Evolutionary conservation across 495 filamentous ascomycete genomes (phyloP).

Genomic region (Staphylotrichum tortipilum): DNA sequence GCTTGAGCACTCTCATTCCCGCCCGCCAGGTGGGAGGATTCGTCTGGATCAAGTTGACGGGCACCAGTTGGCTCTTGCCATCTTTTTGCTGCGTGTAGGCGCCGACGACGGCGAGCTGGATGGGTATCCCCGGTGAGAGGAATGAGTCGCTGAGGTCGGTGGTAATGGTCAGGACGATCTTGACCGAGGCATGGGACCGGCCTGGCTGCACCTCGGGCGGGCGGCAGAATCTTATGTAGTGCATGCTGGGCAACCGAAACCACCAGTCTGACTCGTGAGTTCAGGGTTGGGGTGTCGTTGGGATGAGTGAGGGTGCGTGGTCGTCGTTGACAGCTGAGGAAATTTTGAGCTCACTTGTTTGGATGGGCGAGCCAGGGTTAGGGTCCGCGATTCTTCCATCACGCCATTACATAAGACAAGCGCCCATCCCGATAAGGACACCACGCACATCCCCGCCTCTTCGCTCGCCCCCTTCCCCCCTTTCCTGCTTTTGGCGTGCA

Average conservation of each 20-base stretch:
- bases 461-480: not conserved
- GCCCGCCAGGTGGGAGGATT: constrained; percentile 25
- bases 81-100: constrained; percentile 43
- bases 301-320: no score
- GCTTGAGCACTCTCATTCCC: constrained; percentile 36
- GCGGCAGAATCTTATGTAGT: constrained; percentile 72
- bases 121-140: constrained; percentile 51
- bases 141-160: constrained; percentile 88
- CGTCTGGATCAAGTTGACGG: constrained; percentile 14
- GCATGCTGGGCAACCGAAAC: constrained; percentile 32
- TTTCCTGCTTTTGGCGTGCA: no score
- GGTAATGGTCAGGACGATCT: constrained; percentile 62
- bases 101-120: constrained; percentile 47
- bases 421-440: not conserved
- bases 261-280: no score
- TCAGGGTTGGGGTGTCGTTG: no score
- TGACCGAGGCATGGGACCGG: constrained; percentile 29
- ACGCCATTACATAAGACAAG: no score
- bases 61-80: constrained; percentile 27
- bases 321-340: no score
- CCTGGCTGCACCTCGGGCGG: constrained; percentile 42
- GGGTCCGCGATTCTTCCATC: no score
- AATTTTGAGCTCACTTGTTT: no score
- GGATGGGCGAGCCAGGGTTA: no score
- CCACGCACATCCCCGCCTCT: not conserved